Percentiles rank a stretch among this genome's conserved stretches.
Conservation (phyloP, 1,139 yeast species). For the Yueomyces sp. region DNA sequence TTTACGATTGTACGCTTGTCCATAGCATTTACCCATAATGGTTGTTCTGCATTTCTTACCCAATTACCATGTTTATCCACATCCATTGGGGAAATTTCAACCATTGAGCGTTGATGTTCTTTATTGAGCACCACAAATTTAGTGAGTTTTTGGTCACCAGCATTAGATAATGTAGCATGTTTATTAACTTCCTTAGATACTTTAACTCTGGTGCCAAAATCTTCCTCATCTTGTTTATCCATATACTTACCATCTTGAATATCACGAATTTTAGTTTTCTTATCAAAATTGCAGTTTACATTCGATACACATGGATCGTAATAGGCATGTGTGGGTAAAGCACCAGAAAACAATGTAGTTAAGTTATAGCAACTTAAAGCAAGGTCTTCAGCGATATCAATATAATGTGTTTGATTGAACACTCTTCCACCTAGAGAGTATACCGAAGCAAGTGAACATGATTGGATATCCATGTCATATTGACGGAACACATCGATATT, state of each 20-base stretch:
- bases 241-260: constrained; percentile 8
- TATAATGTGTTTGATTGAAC: constrained; percentile 36
- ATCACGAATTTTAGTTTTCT: constrained; percentile 15
- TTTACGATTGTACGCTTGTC: constrained; percentile 41
- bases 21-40: constrained; percentile 28
- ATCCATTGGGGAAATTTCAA: constrained; percentile 12
- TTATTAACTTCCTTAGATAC: background rate
- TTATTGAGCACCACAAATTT: constrained; percentile 1
- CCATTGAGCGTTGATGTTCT: constrained; percentile 18
- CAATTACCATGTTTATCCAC: constrained; percentile 8
- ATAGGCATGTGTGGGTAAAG: constrained; percentile 33
- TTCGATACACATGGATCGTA: constrained; percentile 26
- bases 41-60: constrained; percentile 14
- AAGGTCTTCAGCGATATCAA: constrained; percentile 45
- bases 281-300: constrained; percentile 17
- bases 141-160: background rate
- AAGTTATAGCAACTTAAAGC: constrained; percentile 57
- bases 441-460: constrained; percentile 68
- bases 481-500: constrained; percentile 18
- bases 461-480: constrained; percentile 38
- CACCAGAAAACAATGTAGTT: constrained; percentile 25
- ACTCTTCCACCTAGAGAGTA: constrained; percentile 56
- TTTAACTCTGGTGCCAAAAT: background rate
- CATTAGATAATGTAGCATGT: background rate
- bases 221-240: constrained; percentile 3